Percentiles rank a stretch among this genome's conserved stretches.
These are phyloP conservation scores for Cardamine occulta DNA, from an alignment of 345 rosid genomes.

Conservation along the genomic window DNA sequence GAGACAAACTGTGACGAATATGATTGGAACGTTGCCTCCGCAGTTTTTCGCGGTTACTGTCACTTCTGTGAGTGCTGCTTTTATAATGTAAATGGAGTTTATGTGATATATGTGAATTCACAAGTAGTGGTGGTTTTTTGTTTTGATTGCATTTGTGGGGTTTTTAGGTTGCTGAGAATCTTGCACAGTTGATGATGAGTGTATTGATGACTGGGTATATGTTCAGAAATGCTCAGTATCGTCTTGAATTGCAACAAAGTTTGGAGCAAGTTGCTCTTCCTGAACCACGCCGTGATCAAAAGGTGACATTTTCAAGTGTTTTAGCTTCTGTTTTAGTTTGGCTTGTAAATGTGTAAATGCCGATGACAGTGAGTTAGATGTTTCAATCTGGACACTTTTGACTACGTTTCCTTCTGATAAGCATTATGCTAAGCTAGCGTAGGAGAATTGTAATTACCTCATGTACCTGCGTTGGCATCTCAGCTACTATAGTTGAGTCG, in stretches of 20 bases:
- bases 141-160: not conserved
- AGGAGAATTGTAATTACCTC: slow-evolving; percentile 16
- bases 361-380: not conserved
- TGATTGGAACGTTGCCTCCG: slow-evolving; percentile 95
- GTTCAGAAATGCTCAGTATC: slow-evolving; percentile 90
- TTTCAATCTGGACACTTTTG: not conserved
- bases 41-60: slow-evolving; percentile 86
- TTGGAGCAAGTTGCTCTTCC: slow-evolving; percentile 91
- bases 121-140: not conserved
- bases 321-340: not conserved
- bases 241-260: slow-evolving; percentile 90
- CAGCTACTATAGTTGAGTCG: not conserved
- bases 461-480: not conserved
- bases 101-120: slow-evolving; percentile 11
- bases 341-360: not conserved
- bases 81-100: not conserved
- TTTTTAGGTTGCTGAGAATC: slow-evolving; percentile 94
- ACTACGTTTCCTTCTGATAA: not conserved
- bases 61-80: slow-evolving; percentile 65
- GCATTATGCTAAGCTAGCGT: not conserved
- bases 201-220: slow-evolving; percentile 98
- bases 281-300: slow-evolving; percentile 63
- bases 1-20: slow-evolving; percentile 92
- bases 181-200: slow-evolving; percentile 96
- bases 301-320: slow-evolving; percentile 46